A percentile compares a stretch with the other conserved stretches of the same genome.
Evolutionary conservation across 331 rosid genomes (phyloP).

Genomic region (Arachis monticola): DNA sequence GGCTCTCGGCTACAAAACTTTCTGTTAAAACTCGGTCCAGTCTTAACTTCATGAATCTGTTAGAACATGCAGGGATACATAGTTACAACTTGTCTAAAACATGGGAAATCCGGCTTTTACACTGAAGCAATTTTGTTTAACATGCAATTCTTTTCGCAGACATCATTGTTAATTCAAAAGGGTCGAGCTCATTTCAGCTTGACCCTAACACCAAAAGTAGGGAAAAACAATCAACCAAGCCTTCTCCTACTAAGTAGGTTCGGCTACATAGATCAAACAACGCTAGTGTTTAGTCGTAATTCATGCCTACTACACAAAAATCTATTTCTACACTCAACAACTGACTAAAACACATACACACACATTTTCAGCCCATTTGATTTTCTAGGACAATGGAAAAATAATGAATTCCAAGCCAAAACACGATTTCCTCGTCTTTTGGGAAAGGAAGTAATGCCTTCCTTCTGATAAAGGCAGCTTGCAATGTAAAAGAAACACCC

Average conservation of each 20-base stretch:
- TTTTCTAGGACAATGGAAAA: too few relatives aligned
- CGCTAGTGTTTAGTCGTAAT: too few relatives aligned
- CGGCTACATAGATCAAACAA: background rate
- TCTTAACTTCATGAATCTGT: constrained; percentile 97
- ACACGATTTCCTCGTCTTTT: too few relatives aligned
- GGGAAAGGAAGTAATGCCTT: background rate
- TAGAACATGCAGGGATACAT: constrained; percentile 22
- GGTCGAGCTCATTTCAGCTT: constrained; percentile 18
- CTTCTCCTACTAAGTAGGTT: too few relatives aligned
- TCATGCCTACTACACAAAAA: too few relatives aligned
- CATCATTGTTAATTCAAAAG: constrained; percentile 16
- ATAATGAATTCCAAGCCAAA: too few relatives aligned
- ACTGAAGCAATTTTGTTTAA: constrained; percentile 23
- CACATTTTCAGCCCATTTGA: too few relatives aligned
- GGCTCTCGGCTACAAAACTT: constrained; percentile 73
- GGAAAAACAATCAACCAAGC: background rate
- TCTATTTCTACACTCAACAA: too few relatives aligned
- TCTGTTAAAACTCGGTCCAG: constrained; percentile 89
- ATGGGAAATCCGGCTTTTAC: constrained; percentile 33
- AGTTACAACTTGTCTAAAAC: constrained; percentile 28
- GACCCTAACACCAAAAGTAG: background rate
- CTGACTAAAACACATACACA: too few relatives aligned
- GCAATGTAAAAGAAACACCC: background rate
- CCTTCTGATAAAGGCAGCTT: background rate
- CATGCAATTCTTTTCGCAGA: constrained; percentile 6